These are phyloP conservation scores for Recurvomyces mirabilis DNA, from an alignment of 495 filamentous ascomycete genomes.

Conservation along the genomic window DNA sequence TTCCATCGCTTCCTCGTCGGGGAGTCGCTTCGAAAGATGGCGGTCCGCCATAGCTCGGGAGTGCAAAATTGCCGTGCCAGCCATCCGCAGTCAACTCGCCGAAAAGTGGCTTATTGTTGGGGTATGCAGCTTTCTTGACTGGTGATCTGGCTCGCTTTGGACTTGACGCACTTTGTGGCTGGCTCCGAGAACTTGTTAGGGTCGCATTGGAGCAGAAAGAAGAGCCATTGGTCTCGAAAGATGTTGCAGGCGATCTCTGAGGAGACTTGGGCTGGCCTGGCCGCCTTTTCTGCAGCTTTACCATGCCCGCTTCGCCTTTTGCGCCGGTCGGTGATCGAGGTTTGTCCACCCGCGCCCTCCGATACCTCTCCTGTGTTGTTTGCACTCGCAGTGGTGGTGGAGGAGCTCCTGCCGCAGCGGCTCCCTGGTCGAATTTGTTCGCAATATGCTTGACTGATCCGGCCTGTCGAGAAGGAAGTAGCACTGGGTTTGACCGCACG, in stretches of 20 bases:
- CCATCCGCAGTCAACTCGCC: conserved; percentile 41
- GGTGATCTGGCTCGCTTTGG: neutral
- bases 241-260: conserved; percentile 11
- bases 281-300: conserved; percentile 17
- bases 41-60: conserved; percentile 7
- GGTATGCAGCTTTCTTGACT: conserved; percentile 3
- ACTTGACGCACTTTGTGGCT: conserved; percentile 7
- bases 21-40: neutral
- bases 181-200: conserved; percentile 13
- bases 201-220: conserved; percentile 16
- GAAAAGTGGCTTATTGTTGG: conserved; percentile 37
- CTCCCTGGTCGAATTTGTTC: conserved; percentile 46
- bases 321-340: conserved; percentile 6
- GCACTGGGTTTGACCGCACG: conserved; percentile 14
- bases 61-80: conserved; percentile 21
- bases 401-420: neutral
- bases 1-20: conserved; percentile 18
- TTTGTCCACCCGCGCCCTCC: conserved; percentile 9
- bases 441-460: conserved; percentile 51
- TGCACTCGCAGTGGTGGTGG: conserved; percentile 3
- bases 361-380: conserved; percentile 10
- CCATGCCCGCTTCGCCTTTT: conserved; percentile 5
- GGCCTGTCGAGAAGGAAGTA: conserved; percentile 26
- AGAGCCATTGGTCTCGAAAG: conserved; percentile 12
- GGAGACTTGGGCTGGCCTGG: conserved; percentile 14